Percentiles rank a stretch among this genome's conserved stretches.
Conservation (phyloP, 2,329 filamentous ascomycete genomes). For the Fusarium sp. region DNA sequence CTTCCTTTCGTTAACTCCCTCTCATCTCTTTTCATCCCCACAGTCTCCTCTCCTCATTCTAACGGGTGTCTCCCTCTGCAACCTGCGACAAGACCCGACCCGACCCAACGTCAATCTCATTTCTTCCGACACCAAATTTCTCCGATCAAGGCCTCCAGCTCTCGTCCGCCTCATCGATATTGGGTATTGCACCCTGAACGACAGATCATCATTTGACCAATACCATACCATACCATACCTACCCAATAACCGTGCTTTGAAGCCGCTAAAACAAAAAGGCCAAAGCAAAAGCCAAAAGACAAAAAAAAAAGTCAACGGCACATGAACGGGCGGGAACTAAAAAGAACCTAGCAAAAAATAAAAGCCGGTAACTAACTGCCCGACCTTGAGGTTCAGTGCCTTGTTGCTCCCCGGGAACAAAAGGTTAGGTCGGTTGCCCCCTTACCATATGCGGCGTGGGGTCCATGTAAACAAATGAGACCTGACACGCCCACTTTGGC, state of each 20-base stretch:
- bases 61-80: background rate
- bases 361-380: background rate
- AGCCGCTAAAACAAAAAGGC: conserved; percentile 27
- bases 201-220: conserved; percentile 7
- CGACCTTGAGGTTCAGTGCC: background rate
- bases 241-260: conserved; percentile 16
- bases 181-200: background rate
- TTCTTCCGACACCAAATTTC: conserved; percentile 27
- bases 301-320: conserved; percentile 23
- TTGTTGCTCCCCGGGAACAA: conserved; percentile 37
- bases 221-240: background rate
- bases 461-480: conserved; percentile 48
- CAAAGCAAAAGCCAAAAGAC: conserved; percentile 11
- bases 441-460: conserved; percentile 46
- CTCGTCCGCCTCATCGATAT: conserved; percentile 10
- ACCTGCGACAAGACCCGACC: conserved; percentile 27
- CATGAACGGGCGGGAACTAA: conserved; percentile 38
- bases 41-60: conserved; percentile 20
- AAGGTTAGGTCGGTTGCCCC: conserved; percentile 32
- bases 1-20: conserved; percentile 4
- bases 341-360: conserved; percentile 19
- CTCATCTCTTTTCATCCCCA: conserved; percentile 31
- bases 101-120: conserved; percentile 18
- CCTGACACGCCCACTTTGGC: conserved; percentile 44
- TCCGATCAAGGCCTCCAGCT: conserved; percentile 14